Evolutionary conservation across 2,329 filamentous ascomycete genomes (phyloP), one percentile per base, ranked within the genome.

Genomic region (Cordyceps fumosorosea): DNA sequence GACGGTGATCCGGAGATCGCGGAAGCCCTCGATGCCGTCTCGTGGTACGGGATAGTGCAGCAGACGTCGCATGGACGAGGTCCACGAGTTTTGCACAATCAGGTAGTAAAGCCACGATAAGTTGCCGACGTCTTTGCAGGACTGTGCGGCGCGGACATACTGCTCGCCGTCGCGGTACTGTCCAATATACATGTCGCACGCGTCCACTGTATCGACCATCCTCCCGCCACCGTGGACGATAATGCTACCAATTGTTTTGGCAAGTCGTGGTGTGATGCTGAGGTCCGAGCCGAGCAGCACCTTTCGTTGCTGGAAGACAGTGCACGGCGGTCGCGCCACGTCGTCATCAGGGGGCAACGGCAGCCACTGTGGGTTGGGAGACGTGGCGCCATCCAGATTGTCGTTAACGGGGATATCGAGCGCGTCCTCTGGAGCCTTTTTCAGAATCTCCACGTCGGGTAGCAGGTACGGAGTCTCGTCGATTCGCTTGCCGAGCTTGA

Each of bases 101-200:
- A 99, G 80, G 73, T 93, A 88, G 73, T 95, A 98, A 14, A 99
- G 81, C 95, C 95, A 99, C 0, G 92, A 87, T 24, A 99, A 78
- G 71, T 96, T 99, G 18, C 93, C 95, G 14, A 99, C 90, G 48
- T 93, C 87, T 69, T 93, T 96, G 61, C 86, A 85, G 14, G 82
- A 79, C 68, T 89, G 87, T 0, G 91, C 89, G 5, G 95, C 93
- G 48, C 81, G 79, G 29, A 90, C 73, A 71, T 96, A 99, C 59
- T 95, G 84, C 10, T 82, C 74, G 0, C 93, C 93, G 32, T 93
- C 89, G 45, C 95, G 89, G 72, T 89, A 97, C 59, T 91, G 89
- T 72, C 93, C 96, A 55, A 99, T 84, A 69, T 91, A 91, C 73
- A 91, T 91, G 71, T 96, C 86, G 57, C 91, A 91, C 37, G 87